Evolutionary conservation across 805 yeast species (phyloP), one percentile per base, ranked within the genome.

Genomic region (Yarrowia divulgata): DNA sequence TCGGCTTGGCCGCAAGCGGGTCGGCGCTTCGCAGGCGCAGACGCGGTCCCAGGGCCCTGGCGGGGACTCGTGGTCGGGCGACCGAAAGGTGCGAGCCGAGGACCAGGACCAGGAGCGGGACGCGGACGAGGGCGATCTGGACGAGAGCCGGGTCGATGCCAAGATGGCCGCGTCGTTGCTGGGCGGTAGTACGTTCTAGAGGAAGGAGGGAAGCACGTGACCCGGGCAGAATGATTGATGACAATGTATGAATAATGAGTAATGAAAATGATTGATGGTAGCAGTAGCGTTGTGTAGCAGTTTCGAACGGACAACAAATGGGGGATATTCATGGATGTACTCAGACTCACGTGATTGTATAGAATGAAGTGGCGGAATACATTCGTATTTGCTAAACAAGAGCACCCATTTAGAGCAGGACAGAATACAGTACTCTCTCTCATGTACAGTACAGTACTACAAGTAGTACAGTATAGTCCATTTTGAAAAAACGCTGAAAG

Each of bases 1-100:
- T 48, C 81, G 97, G 69, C 81, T 95, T 45, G 97, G 97, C 18
- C 79, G 97, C 69, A 93, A 89, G 71, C 80, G 83, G 46, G 81
- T 85, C 67, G 71, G 77, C 18, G 70, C 69, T 19, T 69, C 72
- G 40, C 63, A 57, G 62, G 81, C 79, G 71, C 75, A 81, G 75
- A 79, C 80, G 73, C 40, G 78, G 1, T 82, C 86, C 29, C 90
- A 86, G 74, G 80, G 84, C 16, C 74, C 78, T 0, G 74, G 79
- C 10, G 88, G 89, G 9, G 90, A 86, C 72, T 81, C 83, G 69
- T 86, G 90, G 90, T 83, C 84, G 69, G 88, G 89, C 8, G 88
- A 85, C 71, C 76, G 85, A 23, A 63, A 48, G 48, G 55, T 23
- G 12, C 55, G 68, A 13, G 68, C 68, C 50, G 55, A 45, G 43